phyloP scores from a whole-genome alignment of 345 rosid species.

The Heritiera fomes region DNA sequence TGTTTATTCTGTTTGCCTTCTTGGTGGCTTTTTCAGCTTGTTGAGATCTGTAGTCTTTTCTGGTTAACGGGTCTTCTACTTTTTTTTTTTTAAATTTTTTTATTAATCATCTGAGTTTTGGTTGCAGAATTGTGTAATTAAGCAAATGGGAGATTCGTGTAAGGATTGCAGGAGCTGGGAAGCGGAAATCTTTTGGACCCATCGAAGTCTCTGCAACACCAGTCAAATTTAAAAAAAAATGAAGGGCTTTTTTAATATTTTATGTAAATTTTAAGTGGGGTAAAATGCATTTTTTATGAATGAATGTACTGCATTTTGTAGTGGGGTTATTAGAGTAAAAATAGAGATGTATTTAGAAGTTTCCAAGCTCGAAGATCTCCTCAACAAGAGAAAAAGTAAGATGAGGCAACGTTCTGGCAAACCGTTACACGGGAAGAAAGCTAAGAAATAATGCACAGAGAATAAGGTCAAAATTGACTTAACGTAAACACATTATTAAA shows the following conservation, averaged over 20 bases:
- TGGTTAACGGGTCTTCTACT: not conserved
- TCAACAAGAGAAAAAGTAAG: conserved; percentile 36
- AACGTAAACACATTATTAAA: no score
- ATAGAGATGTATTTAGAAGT: no score
- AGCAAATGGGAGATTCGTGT: conserved; percentile 46
- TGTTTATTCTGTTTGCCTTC: not conserved
- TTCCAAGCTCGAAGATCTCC: conserved; percentile 42
- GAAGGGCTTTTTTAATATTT: no score
- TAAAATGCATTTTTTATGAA: no score
- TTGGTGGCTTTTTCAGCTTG: not conserved
- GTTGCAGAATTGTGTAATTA: not conserved
- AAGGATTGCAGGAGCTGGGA: conserved; percentile 62
- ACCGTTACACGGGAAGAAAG: conserved; percentile 78
- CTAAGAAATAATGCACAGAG: conserved; percentile 56
- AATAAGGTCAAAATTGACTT: no score
- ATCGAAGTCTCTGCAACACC: conserved; percentile 18
- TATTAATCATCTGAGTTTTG: not conserved
- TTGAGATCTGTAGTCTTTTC: not conserved
- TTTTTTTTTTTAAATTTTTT: not conserved
- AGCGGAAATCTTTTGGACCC: conserved; percentile 72
- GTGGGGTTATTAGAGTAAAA: no score
- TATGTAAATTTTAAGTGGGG: no score
- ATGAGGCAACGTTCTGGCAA: conserved; percentile 50
- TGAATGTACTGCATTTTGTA: no score
- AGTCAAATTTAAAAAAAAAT: no score